Percentiles rank a stretch among this genome's conserved stretches.
These are phyloP conservation scores for Aureobasidium sp. DNA, from an alignment of 2,329 filamentous ascomycete species.

Conservation along the genomic window DNA sequence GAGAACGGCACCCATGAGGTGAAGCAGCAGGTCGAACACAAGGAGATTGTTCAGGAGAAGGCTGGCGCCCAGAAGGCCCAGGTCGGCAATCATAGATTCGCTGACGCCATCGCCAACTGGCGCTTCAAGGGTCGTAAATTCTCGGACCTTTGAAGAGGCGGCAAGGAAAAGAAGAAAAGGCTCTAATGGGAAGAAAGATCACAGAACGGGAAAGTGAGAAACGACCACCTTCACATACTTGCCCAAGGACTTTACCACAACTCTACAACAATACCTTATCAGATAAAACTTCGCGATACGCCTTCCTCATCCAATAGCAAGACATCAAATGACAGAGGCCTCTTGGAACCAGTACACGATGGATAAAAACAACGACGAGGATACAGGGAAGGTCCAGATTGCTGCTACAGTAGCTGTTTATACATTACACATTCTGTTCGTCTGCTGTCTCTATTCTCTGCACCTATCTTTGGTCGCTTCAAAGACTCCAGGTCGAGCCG, in stretches of 20 bases:
- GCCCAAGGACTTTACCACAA: not conserved
- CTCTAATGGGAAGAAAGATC: not conserved
- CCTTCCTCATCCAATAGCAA: not conserved
- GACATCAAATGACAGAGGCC: not conserved
- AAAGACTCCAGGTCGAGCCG: slow-evolving; percentile 27
- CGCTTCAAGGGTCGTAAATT: too few species aligned
- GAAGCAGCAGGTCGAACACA: too few species aligned
- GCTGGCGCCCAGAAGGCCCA: too few species aligned
- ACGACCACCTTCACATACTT: not conserved
- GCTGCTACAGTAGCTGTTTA: not conserved
- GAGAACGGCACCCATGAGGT: too few species aligned
- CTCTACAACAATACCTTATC: not conserved
- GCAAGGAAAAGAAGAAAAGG: not conserved
- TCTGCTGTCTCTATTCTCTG: not conserved
- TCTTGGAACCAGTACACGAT: too few species aligned
- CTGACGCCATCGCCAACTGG: too few species aligned
- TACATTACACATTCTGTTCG: not conserved
- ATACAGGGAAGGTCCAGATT: not conserved
- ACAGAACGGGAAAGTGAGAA: not conserved
- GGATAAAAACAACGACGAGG: not conserved
- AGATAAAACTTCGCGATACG: not conserved
- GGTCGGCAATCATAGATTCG: too few species aligned
- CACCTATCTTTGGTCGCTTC: too few species aligned
- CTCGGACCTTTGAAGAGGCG: too few species aligned
- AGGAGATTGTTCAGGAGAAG: too few species aligned